These are phyloP conservation scores for Cladosporium velox DNA, from an alignment of 2,329 filamentous ascomycete species.

Conservation along the genomic window DNA sequence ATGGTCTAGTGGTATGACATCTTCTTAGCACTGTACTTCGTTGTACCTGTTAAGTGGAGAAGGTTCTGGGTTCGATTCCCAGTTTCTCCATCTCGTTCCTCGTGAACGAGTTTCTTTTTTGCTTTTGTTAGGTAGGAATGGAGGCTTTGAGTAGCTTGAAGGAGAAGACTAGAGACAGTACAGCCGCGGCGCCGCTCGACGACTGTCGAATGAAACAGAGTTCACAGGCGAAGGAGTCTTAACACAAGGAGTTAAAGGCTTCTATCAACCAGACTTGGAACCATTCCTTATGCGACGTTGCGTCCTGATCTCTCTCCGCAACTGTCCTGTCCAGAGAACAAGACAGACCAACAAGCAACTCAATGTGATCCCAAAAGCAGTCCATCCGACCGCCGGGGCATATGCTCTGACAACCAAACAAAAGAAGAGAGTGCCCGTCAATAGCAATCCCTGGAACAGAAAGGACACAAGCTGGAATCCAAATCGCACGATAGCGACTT, in stretches of 20 bases:
- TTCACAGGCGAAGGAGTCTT: background rate
- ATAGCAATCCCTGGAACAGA: background rate
- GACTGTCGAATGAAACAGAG: too few relatives aligned
- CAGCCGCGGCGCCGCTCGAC: background rate
- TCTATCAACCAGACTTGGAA: background rate
- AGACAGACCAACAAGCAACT: background rate
- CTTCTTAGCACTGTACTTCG: constrained; percentile 13
- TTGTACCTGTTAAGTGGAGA: constrained; percentile 13
- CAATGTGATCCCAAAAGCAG: background rate
- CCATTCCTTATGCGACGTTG: background rate
- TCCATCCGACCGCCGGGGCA: background rate
- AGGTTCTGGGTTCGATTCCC: constrained; percentile 19
- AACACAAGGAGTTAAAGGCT: background rate
- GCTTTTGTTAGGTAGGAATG: background rate
- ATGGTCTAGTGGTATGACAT: constrained; percentile 21
- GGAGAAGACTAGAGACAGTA: too few relatives aligned
- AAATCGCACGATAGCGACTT: background rate
- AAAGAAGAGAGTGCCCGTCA: constrained; percentile 9
- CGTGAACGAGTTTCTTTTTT: constrained; percentile 4
- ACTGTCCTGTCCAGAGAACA: background rate
- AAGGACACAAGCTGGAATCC: background rate
- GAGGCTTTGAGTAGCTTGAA: too few relatives aligned
- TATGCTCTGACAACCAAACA: constrained; percentile 12
- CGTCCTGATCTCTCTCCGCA: background rate
- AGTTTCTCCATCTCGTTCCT: constrained; percentile 15